A percentile compares a stretch with the other conserved stretches of the same genome.
Conservation (phyloP, 768 basidiomycete species). For the Tricholoma bakamatsutake region DNA sequence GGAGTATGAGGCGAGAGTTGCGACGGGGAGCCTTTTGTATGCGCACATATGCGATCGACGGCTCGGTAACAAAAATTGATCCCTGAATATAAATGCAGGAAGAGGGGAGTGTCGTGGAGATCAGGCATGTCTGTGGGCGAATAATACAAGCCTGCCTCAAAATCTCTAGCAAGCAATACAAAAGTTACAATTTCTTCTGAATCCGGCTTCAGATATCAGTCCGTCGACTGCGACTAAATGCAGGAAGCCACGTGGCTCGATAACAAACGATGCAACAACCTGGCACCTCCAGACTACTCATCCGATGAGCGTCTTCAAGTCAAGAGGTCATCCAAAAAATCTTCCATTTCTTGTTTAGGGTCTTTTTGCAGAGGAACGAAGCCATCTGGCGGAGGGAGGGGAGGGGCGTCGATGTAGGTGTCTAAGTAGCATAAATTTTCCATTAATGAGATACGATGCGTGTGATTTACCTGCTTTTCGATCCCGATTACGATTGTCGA, state of each 20-base stretch:
- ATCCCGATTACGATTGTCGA: constrained; percentile 22
- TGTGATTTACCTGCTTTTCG: constrained; percentile 32
- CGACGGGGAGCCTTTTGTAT: no score
- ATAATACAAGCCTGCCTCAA: no score
- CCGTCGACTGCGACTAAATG: not conserved
- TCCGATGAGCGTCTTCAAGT: not conserved
- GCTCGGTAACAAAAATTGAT: no score
- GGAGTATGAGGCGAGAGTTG: no score
- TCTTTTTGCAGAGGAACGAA: constrained; percentile 1
- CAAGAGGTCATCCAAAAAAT: constrained; percentile 8
- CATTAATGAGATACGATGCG: not conserved
- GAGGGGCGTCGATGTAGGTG: constrained; percentile 15
- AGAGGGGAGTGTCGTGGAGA: no score
- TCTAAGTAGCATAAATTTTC: not conserved
- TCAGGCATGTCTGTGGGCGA: no score
- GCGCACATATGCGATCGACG: no score
- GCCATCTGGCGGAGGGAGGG: constrained; percentile 12
- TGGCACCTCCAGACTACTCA: not conserved
- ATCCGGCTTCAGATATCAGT: not conserved
- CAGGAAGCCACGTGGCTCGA: not conserved
- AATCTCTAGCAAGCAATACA: no score
- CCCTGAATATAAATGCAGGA: no score
- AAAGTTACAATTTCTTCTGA: not conserved
- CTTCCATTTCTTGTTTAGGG: constrained; percentile 13
- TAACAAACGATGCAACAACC: not conserved